Evolutionary conservation across 1,139 yeast genomes (phyloP).

Genomic region (Pichia sp.): DNA sequence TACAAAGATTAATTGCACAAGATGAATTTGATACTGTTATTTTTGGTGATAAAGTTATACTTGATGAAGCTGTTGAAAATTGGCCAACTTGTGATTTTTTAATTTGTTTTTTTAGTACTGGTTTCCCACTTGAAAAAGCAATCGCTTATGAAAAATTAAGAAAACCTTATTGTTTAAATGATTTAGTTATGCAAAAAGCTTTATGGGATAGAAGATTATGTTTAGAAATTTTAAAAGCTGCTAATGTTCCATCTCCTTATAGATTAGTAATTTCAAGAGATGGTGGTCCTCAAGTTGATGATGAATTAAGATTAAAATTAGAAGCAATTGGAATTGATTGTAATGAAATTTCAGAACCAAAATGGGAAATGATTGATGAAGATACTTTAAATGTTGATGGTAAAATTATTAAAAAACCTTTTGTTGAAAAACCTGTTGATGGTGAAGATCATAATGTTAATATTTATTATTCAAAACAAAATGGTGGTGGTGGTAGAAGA

Average conservation of each 20-base stretch:
- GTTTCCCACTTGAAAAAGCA: slow-evolving; percentile 95
- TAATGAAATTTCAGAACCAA: slow-evolving; percentile 52
- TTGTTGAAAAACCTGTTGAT: slow-evolving; percentile 97
- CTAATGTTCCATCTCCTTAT: slow-evolving; percentile 81
- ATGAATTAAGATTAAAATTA: slow-evolving; percentile 50
- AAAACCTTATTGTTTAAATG: slow-evolving; percentile 86
- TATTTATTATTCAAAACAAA: slow-evolving; percentile 78
- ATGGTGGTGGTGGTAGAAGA: slow-evolving; percentile 97
- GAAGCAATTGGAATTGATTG: slow-evolving; percentile 55
- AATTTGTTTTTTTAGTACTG: slow-evolving; percentile 88
- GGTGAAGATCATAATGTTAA: slow-evolving; percentile 98
- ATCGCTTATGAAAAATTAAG: slow-evolving; percentile 83
- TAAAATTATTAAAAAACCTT: slow-evolving; percentile 69
- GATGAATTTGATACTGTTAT: slow-evolving; percentile 96
- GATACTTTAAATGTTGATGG: slow-evolving; percentile 84
- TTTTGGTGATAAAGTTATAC: slow-evolving; percentile 94
- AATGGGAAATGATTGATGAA: slow-evolving; percentile 82
- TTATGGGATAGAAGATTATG: slow-evolving; percentile 96
- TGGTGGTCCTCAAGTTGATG: slow-evolving; percentile 89
- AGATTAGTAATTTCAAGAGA: slow-evolving; percentile 88
- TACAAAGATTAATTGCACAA: slow-evolving; percentile 79
- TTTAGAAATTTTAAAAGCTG: slow-evolving; percentile 70
- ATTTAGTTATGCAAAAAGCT: slow-evolving; percentile 82
- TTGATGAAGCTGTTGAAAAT: slow-evolving; percentile 88
- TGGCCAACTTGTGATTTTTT: slow-evolving; percentile 99